phyloP scores from a whole-genome alignment of 176 grass and related monocot species.

The Guadua angustifolia region DNA sequence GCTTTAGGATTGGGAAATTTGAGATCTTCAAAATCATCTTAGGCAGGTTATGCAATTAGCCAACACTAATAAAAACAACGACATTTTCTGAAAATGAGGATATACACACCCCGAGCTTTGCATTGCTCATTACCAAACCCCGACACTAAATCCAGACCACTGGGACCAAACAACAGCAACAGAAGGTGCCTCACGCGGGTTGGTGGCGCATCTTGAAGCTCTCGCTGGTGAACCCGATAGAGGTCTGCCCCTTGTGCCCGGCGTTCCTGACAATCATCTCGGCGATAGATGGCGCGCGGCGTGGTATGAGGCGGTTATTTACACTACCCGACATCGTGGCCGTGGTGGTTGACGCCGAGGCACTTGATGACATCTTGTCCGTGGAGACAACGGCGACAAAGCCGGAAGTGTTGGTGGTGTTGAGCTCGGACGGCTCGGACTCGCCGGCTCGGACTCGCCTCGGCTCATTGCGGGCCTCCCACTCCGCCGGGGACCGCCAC shows the following conservation, averaged over 20 bases:
- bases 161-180: conserved; percentile 22
- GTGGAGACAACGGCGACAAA: too few species aligned
- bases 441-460: too few species aligned
- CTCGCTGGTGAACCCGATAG: conserved; percentile 85
- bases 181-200: conserved; percentile 61
- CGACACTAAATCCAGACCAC: neutral
- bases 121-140: neutral
- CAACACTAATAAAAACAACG: conserved; percentile 8
- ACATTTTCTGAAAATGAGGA: neutral
- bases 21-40: neutral
- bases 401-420: too few species aligned
- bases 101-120: neutral
- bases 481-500: too few species aligned
- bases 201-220: conserved; percentile 86
- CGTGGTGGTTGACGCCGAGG: conserved; percentile 45
- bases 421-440: too few species aligned
- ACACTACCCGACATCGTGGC: conserved; percentile 92
- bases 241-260: conserved; percentile 65
- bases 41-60: neutral
- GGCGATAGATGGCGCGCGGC: conserved; percentile 65
- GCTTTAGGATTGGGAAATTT: neutral
- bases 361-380: too few species aligned
- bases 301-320: conserved; percentile 83
- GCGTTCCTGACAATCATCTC: conserved; percentile 88
- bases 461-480: too few species aligned